Conservation (phyloP, 1,139 yeast species). For the Magnusiomyces tetraspermus region DNA sequence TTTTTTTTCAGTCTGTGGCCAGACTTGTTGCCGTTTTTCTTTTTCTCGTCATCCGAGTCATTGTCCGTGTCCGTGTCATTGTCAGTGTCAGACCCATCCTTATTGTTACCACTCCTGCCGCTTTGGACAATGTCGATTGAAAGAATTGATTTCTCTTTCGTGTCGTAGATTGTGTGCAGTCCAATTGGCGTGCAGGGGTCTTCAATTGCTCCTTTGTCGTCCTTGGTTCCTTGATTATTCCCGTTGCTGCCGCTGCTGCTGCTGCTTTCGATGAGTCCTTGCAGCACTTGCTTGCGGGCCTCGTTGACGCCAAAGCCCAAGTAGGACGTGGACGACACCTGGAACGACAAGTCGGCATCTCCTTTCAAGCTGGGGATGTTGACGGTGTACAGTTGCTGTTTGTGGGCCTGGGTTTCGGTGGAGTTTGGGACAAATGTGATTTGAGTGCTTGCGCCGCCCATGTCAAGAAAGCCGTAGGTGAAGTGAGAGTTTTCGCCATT, state of each 20-base stretch:
- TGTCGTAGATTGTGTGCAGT: slow-evolving; percentile 8
- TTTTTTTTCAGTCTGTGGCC: no score
- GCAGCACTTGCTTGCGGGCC: slow-evolving; percentile 46
- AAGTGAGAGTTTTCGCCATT: slow-evolving; percentile 35
- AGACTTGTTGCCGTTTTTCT: no score
- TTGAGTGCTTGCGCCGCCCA: slow-evolving; percentile 89
- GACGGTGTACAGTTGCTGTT: slow-evolving; percentile 46
- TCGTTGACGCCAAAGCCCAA: slow-evolving; percentile 70
- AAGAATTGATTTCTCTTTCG: slow-evolving; percentile 11
- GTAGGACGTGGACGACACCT: slow-evolving; percentile 56
- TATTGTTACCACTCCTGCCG: slow-evolving; percentile 4
- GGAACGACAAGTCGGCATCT: slow-evolving; percentile 30
- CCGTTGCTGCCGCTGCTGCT: not conserved
- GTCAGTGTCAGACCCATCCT: slow-evolving; percentile 30
- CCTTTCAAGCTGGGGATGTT: slow-evolving; percentile 36
- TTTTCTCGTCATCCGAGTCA: slow-evolving; percentile 5
- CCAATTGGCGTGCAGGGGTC: slow-evolving; percentile 44
- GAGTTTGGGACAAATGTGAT: slow-evolving; percentile 65
- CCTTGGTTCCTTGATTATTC: not conserved
- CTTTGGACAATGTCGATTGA: slow-evolving; percentile 1
- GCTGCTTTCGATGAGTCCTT: slow-evolving; percentile 17
- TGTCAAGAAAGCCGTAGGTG: slow-evolving; percentile 67
- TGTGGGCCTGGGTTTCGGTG: slow-evolving; percentile 46
- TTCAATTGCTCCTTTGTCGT: slow-evolving; percentile 7
- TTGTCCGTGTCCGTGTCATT: not conserved